These are phyloP conservation scores for Colletotrichum theobromicola DNA, from an alignment of 2,329 filamentous ascomycete species.

Conservation along the genomic window DNA sequence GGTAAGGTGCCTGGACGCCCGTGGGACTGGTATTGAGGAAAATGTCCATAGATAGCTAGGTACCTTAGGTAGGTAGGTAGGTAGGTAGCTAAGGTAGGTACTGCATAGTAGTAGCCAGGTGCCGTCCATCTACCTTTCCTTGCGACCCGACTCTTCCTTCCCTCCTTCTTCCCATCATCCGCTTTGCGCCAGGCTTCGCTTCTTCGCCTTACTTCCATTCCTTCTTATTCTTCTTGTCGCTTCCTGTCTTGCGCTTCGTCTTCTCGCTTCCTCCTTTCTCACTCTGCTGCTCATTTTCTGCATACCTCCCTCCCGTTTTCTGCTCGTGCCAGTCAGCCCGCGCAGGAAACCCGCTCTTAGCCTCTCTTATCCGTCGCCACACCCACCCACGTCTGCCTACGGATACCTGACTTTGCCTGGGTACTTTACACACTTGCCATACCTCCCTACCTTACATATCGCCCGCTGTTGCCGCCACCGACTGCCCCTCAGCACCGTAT, in stretches of 20 bases:
- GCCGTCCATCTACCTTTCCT: background rate
- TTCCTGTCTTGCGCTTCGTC: background rate
- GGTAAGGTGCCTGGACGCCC: too few relatives aligned
- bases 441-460: background rate
- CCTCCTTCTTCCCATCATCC: conserved; percentile 10
- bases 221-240: conserved; percentile 4
- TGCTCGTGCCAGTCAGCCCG: background rate
- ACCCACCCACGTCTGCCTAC: background rate
- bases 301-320: background rate
- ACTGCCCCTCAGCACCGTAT: background rate
- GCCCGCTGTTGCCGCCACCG: background rate
- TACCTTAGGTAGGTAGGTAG: background rate
- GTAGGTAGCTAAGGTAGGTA: too few relatives aligned
- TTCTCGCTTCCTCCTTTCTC: background rate
- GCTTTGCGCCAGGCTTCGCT: conserved; percentile 16
- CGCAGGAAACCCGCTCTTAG: background rate
- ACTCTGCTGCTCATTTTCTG: background rate
- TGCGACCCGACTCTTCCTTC: background rate
- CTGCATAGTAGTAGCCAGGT: background rate
- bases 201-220: background rate
- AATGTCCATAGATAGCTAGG: too few relatives aligned
- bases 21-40: too few relatives aligned
- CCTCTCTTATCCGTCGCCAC: background rate
- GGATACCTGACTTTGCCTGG: background rate
- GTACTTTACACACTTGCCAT: background rate